Evolutionary conservation across 345 rosid species (phyloP).

Genomic region (Geranium rotundifolium): DNA sequence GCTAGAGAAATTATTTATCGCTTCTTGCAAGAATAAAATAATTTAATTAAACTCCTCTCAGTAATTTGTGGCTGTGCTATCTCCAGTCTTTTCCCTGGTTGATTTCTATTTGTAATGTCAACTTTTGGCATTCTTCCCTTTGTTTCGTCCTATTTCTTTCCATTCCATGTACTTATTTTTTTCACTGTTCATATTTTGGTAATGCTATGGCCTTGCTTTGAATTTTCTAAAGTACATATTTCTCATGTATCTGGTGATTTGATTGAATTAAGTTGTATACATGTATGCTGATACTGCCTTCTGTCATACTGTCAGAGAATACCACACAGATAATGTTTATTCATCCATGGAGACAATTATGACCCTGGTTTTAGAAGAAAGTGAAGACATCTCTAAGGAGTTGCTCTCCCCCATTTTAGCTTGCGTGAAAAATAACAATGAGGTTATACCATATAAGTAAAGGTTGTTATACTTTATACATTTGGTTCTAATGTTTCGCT

Average conservation of each 20-base stretch:
- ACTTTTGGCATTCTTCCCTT: too few relatives aligned
- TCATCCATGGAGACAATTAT: constrained; percentile 83
- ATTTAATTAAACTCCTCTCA: not conserved
- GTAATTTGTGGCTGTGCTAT: not conserved
- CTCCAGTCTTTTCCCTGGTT: not conserved
- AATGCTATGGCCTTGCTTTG: constrained; percentile 22
- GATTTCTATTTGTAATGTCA: not conserved
- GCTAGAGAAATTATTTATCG: not conserved
- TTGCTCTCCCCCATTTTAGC: constrained; percentile 64
- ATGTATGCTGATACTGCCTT: not conserved
- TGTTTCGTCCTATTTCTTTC: too few relatives aligned
- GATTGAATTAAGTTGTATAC: not conserved
- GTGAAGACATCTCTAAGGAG: constrained; percentile 75
- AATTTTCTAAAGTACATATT: too few relatives aligned
- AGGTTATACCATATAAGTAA: constrained; percentile 33
- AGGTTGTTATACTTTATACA: not conserved
- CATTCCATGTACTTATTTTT: not conserved
- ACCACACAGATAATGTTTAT: constrained; percentile 60
- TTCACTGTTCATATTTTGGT: too few relatives aligned
- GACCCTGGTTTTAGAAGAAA: constrained; percentile 83
- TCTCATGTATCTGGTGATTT: too few relatives aligned
- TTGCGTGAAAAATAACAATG: constrained; percentile 48
- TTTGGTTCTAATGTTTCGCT: constrained; percentile 7
- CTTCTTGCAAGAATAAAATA: too few relatives aligned
- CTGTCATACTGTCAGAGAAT: constrained; percentile 42